phyloP scores from a whole-genome alignment of 805 yeast species.

The Huiozyma sinensis region DNA sequence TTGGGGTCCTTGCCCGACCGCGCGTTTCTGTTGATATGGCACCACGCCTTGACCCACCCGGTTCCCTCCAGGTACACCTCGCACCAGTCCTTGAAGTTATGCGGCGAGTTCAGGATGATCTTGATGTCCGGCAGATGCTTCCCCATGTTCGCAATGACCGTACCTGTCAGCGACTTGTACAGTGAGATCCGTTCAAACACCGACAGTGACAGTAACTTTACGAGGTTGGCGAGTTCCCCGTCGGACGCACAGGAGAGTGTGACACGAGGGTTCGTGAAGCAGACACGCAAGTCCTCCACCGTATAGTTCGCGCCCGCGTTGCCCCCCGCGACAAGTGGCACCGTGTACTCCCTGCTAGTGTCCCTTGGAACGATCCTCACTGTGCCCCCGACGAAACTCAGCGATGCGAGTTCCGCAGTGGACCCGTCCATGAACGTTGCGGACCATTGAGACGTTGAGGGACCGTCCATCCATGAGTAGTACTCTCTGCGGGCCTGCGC shows the following conservation, averaged over 20 bases:
- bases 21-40: conserved; percentile 21
- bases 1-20: conserved; percentile 5
- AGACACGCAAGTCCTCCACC: background rate
- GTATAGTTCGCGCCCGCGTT: background rate
- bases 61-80: conserved; percentile 21
- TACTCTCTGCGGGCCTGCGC: conserved; percentile 10
- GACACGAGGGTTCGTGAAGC: conserved; percentile 4
- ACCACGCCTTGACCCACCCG: conserved; percentile 27
- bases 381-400: conserved; percentile 3
- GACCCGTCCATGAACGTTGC: background rate
- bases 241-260: conserved; percentile 1
- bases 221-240: conserved; percentile 1
- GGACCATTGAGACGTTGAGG: background rate
- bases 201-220: conserved; percentile 9
- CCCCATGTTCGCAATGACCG: conserved; percentile 20
- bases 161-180: conserved; percentile 21
- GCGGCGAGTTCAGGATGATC: conserved; percentile 18
- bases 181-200: conserved; percentile 20
- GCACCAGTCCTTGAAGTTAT: conserved; percentile 28
- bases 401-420: background rate
- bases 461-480: conserved; percentile 5
- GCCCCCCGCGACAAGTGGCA: background rate
- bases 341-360: background rate
- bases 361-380: background rate
- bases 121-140: conserved; percentile 21